Evolutionary conservation across 495 filamentous ascomycete species (phyloP).

Genomic region (Aspergillus baeticus): DNA sequence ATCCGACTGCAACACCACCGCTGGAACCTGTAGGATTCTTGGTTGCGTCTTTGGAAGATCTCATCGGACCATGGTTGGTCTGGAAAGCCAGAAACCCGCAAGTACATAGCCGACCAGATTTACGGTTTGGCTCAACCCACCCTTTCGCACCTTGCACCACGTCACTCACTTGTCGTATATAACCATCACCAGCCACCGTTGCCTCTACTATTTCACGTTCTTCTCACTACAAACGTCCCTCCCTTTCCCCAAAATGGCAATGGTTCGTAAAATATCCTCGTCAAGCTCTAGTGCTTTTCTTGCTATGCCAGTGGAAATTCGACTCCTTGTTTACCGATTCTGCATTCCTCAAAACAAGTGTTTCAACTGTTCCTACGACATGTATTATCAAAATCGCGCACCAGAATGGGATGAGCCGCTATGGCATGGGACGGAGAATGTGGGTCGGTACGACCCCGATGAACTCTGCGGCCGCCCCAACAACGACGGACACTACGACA

Average conservation of each 20-base stretch:
- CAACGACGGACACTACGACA: too few relatives aligned
- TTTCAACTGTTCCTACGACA: constrained; percentile 6
- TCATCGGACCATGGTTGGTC: too few relatives aligned
- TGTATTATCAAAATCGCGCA: constrained; percentile 6
- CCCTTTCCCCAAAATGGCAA: constrained; percentile 3
- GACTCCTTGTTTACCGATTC: not conserved
- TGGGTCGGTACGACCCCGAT: too few relatives aligned
- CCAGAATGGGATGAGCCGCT: not conserved
- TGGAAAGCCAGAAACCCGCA: too few relatives aligned
- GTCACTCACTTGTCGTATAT: constrained; percentile 7
- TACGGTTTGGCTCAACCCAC: not conserved
- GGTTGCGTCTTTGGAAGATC: too few relatives aligned
- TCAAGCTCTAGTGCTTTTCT: constrained; percentile 7
- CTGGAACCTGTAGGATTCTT: too few relatives aligned
- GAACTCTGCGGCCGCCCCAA: too few relatives aligned
- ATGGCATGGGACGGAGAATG: not conserved
- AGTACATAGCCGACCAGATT: not conserved
- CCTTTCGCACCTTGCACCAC: not conserved
- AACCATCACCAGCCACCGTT: constrained; percentile 1
- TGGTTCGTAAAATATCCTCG: not conserved
- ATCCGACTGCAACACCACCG: too few relatives aligned
- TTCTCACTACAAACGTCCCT: constrained; percentile 2
- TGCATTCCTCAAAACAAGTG: constrained; percentile 1
- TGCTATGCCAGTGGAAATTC: constrained; percentile 2
- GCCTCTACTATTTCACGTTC: not conserved